phyloP scores from a whole-genome alignment of 1,139 yeast genomes.

The Nakaseomyces delphensis region DNA sequence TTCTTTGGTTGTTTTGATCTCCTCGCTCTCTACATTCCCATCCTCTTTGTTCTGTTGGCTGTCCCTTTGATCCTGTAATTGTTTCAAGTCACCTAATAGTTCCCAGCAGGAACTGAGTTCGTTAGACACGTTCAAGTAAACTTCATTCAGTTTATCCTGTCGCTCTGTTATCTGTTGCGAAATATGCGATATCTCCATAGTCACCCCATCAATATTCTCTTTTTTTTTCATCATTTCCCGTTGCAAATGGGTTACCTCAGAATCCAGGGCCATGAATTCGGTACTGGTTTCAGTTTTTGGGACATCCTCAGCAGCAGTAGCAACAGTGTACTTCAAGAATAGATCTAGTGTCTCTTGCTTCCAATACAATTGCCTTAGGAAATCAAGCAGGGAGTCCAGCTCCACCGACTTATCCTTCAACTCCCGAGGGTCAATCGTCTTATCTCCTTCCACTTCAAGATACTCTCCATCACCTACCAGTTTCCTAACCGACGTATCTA shows the following conservation, averaged over 20 bases:
- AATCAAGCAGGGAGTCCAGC: conserved; percentile 18
- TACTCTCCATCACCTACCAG: conserved; percentile 21
- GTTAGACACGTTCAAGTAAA: conserved; percentile 19
- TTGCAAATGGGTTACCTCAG: conserved; percentile 18
- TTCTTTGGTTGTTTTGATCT: conserved; percentile 2
- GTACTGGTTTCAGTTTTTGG: conserved; percentile 21
- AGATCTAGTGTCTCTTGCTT: conserved; percentile 29
- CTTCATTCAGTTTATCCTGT: conserved; percentile 22
- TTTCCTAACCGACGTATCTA: conserved; percentile 21
- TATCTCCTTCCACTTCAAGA: conserved; percentile 9
- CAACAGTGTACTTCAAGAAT: conserved; percentile 26
- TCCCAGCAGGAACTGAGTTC: conserved; percentile 24
- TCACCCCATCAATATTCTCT: conserved; percentile 15
- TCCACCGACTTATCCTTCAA: conserved; percentile 18
- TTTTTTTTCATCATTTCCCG: conserved; percentile 13
- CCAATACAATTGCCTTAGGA: conserved; percentile 23
- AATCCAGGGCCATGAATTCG: conserved; percentile 15
- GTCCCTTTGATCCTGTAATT: conserved; percentile 12
- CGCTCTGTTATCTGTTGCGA: conserved; percentile 16
- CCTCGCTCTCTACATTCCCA: conserved; percentile 6
- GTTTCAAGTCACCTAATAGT: conserved; percentile 21
- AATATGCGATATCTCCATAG: conserved; percentile 14
- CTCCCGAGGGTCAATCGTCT: conserved; percentile 16
- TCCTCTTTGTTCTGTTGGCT: conserved; percentile 8
- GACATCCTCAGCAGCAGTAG: conserved; percentile 17